A percentile compares a stretch with the other conserved stretches of the same genome.
phyloP scores from a whole-genome alignment of 257 asterid genomes.

The Petunia axillaris region DNA sequence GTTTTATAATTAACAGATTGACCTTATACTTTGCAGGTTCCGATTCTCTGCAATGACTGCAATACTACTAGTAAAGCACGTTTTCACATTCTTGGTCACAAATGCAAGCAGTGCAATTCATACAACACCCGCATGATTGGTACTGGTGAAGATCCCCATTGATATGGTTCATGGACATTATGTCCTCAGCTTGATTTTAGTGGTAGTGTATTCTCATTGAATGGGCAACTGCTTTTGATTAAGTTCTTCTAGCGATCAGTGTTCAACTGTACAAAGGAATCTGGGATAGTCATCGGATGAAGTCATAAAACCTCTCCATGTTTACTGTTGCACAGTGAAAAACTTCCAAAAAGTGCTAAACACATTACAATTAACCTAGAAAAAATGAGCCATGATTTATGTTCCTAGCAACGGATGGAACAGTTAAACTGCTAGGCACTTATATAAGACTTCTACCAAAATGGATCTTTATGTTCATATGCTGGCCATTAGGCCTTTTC shows the following conservation, averaged over 20 bases:
- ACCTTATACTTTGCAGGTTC: constrained; percentile 55
- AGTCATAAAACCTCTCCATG: neutral
- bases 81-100: constrained; percentile 89
- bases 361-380: neutral
- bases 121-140: constrained; percentile 76
- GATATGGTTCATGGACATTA: constrained; percentile 18
- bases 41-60: constrained; percentile 86
- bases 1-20: neutral
- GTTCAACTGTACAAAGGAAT: neutral
- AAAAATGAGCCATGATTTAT: neutral
- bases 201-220: neutral
- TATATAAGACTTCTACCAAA: too few species aligned
- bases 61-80: constrained; percentile 59
- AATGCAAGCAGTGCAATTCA: constrained; percentile 72
- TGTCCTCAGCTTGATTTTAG: constrained; percentile 18
- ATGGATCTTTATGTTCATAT: too few species aligned
- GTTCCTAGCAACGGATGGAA: too few species aligned
- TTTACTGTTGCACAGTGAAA: neutral
- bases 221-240: neutral
- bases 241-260: constrained; percentile 1
- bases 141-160: constrained; percentile 43
- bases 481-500: too few species aligned
- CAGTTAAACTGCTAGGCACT: too few species aligned
- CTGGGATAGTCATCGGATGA: neutral
- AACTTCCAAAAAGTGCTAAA: neutral